Base-by-base conservation (phyloP, 805 yeast genomes). In the Komagataella kurtzmanii region DNA sequence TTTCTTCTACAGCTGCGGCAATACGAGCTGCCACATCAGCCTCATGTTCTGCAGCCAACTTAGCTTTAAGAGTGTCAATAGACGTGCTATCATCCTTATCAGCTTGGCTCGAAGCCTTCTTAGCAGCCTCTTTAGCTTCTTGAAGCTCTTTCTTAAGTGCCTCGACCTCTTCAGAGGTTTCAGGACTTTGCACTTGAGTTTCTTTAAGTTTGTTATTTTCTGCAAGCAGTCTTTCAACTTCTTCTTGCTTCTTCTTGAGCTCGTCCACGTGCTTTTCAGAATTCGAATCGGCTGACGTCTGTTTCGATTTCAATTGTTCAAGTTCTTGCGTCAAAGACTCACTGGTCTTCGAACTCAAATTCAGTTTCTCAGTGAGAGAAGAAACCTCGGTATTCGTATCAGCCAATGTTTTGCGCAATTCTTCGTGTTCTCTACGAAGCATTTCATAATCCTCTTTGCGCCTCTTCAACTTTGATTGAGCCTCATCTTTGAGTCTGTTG, bases 191-290 rank as follows among this genome's bases (percentile, higher is more conserved):
- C 12, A 10, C 14, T 30, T 30, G 40, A 8, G 14, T 5, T 5
- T 30, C 40, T 30, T 17, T 49, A 12, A 45, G 46, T 12, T 19
- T 68, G 2, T 75, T 68, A 19, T 75, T 70, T 52, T 68, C 64
- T 8, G 73, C 65, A 3, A 66, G 52, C 12, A 70, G 66, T 24
- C 66, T 59, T 30, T 78, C 79, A 4, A 74, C 71, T 24, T 76
- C 80, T 61, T 80, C 80, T 54, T 88, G 65, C 55, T 78, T 76
- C 21, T 69, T 67, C 17, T 74, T 77, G 56, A 83, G 83, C 52
- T 82, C 82, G 1, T 66, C 64, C 12, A 88, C 59, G 0, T 89
- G 82, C 1, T 85, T 82, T 55, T 79, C 40, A 10, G 40, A 8
- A 30, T 14, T 14, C 79, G 12, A 88, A 19, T 14, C n/a, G 49